Evolutionary conservation across 192 early-diverging fungal genomes (phyloP).

Genomic region (Anaeromyces robustus): DNA sequence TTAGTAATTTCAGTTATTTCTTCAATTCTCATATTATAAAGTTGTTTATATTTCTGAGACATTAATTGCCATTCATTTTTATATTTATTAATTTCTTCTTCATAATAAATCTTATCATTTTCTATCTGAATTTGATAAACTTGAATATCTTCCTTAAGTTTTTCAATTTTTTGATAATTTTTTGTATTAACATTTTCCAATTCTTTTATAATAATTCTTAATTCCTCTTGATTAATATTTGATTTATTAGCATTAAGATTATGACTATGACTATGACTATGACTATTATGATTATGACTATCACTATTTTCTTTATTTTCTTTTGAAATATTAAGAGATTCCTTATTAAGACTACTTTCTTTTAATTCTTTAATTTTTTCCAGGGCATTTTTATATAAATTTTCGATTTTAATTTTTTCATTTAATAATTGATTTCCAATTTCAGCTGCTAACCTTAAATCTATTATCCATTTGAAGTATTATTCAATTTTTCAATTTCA

Average conservation of each 20-base stretch:
- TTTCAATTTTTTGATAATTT: neutral
- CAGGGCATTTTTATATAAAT: neutral
- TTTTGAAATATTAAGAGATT: neutral
- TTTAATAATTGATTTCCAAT: neutral
- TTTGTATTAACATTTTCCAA: neutral
- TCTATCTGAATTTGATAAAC: neutral
- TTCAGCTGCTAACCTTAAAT: neutral
- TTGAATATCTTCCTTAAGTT: neutral
- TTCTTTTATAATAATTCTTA: neutral
- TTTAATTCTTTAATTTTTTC: neutral
- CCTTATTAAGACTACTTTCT: neutral
- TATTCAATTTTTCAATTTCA: too few relatives aligned
- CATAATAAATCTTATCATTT: neutral
- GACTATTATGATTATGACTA: neutral
- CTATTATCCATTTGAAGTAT: too few relatives aligned
- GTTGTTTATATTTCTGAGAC: neutral
- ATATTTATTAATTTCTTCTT: neutral
- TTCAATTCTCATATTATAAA: neutral
- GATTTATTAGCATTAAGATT: neutral
- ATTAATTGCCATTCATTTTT: neutral
- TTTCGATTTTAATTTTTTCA: neutral
- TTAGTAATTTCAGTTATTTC: neutral
- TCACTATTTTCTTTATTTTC: neutral
- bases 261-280: too few relatives aligned
- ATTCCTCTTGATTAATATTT: neutral